Conservation (phyloP, 2,329 filamentous ascomycete genomes). For the Fusarium caatingaense region DNA sequence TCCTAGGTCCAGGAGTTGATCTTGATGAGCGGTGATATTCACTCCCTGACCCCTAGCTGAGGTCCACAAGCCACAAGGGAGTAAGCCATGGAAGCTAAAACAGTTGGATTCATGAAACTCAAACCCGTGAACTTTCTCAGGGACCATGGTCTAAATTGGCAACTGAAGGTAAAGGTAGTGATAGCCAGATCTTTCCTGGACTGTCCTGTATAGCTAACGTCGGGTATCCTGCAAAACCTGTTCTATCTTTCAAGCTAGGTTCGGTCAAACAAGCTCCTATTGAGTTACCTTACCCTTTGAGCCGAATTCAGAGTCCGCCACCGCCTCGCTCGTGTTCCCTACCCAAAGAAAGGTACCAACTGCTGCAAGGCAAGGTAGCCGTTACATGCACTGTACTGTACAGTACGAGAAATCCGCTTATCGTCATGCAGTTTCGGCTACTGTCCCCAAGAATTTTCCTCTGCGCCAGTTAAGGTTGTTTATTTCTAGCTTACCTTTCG, state of each 20-base stretch:
- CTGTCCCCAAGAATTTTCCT: conserved; percentile 22
- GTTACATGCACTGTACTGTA: conserved; percentile 26
- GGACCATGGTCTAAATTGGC: not conserved
- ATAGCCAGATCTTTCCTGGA: not conserved
- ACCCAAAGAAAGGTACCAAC: not conserved
- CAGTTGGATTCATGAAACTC: conserved; percentile 30
- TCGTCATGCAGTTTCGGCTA: conserved; percentile 33
- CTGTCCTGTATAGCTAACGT: not conserved
- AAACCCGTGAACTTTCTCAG: conserved; percentile 25
- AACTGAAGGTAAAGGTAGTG: not conserved
- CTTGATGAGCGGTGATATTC: conserved; percentile 22
- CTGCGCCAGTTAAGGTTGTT: conserved; percentile 14
- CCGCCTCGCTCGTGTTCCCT: conserved; percentile 40
- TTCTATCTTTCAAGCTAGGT: not conserved
- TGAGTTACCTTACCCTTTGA: conserved; percentile 40
- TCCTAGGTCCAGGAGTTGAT: conserved; percentile 32
- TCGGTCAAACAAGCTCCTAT: conserved; percentile 21
- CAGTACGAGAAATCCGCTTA: conserved; percentile 31
- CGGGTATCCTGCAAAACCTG: not conserved
- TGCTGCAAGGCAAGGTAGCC: not conserved
- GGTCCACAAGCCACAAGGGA: conserved; percentile 43
- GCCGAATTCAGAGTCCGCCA: conserved; percentile 45
- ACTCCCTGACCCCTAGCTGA: conserved; percentile 25
- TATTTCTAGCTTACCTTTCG: conserved; percentile 40
- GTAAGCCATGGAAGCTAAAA: conserved; percentile 40